Conservation (phyloP, 345 rosid genomes). For the Aurinia saxatilis region DNA sequence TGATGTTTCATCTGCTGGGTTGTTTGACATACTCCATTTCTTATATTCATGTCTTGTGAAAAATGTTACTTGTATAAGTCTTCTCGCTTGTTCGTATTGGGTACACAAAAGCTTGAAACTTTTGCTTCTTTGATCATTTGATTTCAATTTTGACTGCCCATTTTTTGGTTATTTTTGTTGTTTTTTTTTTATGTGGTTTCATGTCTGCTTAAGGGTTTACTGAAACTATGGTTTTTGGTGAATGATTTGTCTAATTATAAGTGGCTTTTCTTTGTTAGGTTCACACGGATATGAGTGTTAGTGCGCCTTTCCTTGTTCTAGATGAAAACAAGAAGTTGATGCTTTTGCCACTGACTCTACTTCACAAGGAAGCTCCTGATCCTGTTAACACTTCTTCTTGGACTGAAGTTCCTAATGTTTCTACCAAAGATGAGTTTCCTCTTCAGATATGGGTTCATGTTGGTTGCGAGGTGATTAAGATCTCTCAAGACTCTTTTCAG, state of each 20-base stretch:
- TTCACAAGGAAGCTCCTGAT: slow-evolving; percentile 40
- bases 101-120: not conserved
- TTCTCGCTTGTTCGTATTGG: not conserved
- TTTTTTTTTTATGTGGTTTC: not conserved
- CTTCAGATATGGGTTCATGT: slow-evolving; percentile 68
- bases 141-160: not conserved
- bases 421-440: slow-evolving; percentile 38
- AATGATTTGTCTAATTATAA: not conserved
- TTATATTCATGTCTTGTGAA: not conserved
- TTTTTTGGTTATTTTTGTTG: not conserved
- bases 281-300: slow-evolving; percentile 28
- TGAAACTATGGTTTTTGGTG: not conserved
- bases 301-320: slow-evolving; percentile 60
- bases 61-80: too few species aligned
- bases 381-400: slow-evolving; percentile 30
- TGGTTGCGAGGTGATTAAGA: slow-evolving; percentile 52
- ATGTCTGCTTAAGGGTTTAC: not conserved
- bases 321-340: slow-evolving; percentile 52
- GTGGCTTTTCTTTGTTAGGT: slow-evolving; percentile 36
- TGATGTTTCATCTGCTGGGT: not conserved
- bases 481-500: not conserved
- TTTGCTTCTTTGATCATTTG: not conserved
- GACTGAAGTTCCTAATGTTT: slow-evolving; percentile 37
- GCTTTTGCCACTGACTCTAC: slow-evolving; percentile 44
- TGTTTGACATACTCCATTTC: not conserved